A percentile compares a stretch with the other conserved stretches of the same genome.
phyloP scores from a whole-genome alignment of 176 grass and related monocot genomes.

The Leersia perrieri region DNA sequence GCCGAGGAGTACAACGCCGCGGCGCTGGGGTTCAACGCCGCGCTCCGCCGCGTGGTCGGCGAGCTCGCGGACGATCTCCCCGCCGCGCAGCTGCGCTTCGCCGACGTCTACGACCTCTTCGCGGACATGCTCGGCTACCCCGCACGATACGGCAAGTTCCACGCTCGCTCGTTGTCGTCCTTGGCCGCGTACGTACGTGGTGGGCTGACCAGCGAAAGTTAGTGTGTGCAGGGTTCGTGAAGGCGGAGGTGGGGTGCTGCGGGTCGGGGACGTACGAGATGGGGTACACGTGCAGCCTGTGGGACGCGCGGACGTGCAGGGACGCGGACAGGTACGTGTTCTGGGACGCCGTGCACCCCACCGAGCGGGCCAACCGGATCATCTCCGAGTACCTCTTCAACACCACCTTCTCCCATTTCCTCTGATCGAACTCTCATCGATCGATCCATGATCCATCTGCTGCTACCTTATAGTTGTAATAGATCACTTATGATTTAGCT shows the following conservation, averaged over 20 bases:
- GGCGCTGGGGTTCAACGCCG: constrained; percentile 51
- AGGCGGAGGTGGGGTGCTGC: constrained; percentile 39
- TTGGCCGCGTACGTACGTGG: neutral
- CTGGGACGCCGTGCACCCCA: constrained; percentile 64
- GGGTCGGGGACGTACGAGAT: constrained; percentile 42
- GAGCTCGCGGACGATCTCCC: constrained; percentile 33
- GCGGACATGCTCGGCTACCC: constrained; percentile 30
- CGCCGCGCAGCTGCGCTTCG: constrained; percentile 40
- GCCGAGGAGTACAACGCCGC: constrained; percentile 48
- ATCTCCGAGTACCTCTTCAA: constrained; percentile 56
- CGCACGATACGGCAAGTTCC: constrained; percentile 25
- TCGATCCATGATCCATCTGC: no score
- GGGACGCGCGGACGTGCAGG: constrained; percentile 37
- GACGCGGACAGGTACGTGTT: constrained; percentile 52
- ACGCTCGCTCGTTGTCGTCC: neutral
- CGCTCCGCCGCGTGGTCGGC: constrained; percentile 27
- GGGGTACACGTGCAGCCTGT: constrained; percentile 48
- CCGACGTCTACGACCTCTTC: constrained; percentile 48
- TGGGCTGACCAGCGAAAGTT: no score
- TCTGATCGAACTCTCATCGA: neutral
- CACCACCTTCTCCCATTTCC: constrained; percentile 46
- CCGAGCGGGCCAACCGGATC: constrained; percentile 44
- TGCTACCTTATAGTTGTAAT: neutral
- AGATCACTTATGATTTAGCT: neutral
- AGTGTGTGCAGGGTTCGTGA: constrained; percentile 40